These are phyloP conservation scores for Acidomyces sp. DNA, from an alignment of 495 filamentous ascomycete genomes.

Conservation along the genomic window DNA sequence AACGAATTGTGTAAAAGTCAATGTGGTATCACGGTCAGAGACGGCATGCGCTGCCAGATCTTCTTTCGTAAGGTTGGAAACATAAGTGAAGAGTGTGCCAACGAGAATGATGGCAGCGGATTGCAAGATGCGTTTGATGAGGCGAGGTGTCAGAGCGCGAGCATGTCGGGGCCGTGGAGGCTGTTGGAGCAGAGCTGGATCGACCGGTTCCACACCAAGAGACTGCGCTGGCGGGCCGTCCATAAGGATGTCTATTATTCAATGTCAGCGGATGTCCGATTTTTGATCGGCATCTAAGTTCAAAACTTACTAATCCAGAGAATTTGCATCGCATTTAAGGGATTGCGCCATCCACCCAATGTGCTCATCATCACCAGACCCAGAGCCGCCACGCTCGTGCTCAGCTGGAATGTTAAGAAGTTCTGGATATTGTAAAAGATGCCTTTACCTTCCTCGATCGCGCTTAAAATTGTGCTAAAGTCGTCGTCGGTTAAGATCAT, in stretches of 20 bases:
- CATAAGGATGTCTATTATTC: constrained; percentile 98
- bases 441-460: constrained; percentile 96
- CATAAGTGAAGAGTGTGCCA: constrained; percentile 83
- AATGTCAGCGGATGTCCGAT: too few species aligned
- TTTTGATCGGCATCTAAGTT: too few species aligned
- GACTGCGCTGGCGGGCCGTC: constrained; percentile 96
- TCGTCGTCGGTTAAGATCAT: constrained; percentile 99
- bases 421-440: constrained; percentile 99
- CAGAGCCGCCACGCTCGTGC: constrained; percentile 87
- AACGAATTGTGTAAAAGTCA: constrained; percentile 98
- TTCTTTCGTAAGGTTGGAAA: constrained; percentile 72
- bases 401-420: constrained; percentile 96
- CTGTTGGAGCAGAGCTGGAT: constrained; percentile 83
- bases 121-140: constrained; percentile 75
- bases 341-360: constrained; percentile 80
- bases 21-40: constrained; percentile 88
- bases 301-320: constrained; percentile 85
- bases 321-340: constrained; percentile 97
- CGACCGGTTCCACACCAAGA: constrained; percentile 88
- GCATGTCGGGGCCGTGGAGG: constrained; percentile 76
- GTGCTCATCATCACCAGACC: constrained; percentile 86
- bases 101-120: constrained; percentile 79
- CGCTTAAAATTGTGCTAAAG: constrained; percentile 90
- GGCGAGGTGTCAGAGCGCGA: constrained; percentile 67
- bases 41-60: constrained; percentile 41